A percentile compares a stretch with the other conserved stretches of the same genome.
These are phyloP conservation scores for Gnomoniopsis smithogilvyi DNA, from an alignment of 2,329 filamentous ascomycete genomes.

Conservation along the genomic window DNA sequence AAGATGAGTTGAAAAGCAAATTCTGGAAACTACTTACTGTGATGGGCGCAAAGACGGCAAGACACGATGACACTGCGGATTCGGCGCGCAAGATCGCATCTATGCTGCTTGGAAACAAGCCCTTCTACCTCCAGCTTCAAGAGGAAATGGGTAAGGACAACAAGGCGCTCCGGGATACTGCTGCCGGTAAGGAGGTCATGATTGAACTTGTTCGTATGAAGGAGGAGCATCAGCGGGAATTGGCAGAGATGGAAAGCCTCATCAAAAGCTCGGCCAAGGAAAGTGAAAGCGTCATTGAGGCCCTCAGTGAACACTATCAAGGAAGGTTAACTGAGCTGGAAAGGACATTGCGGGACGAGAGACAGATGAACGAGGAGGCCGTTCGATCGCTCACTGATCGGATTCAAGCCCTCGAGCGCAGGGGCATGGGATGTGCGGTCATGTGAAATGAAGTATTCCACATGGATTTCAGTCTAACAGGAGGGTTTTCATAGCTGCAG, in stretches of 20 bases:
- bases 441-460: slow-evolving; percentile 20
- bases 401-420: slow-evolving; percentile 23
- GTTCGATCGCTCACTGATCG: slow-evolving; percentile 23
- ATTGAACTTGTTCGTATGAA: slow-evolving; percentile 54
- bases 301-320: slow-evolving; percentile 26
- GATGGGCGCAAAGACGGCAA: slow-evolving; percentile 26
- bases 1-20: slow-evolving; percentile 31
- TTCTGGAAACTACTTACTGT: slow-evolving; percentile 35
- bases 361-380: slow-evolving; percentile 25
- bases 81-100: slow-evolving; percentile 22
- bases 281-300: slow-evolving; percentile 23
- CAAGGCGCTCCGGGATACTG: slow-evolving; percentile 44
- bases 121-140: slow-evolving; percentile 59
- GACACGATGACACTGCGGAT: slow-evolving; percentile 23
- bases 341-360: slow-evolving; percentile 25
- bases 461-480: not conserved
- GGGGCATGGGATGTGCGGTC: slow-evolving; percentile 20
- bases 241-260: slow-evolving; percentile 51
- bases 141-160: slow-evolving; percentile 60
- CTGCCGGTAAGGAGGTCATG: slow-evolving; percentile 50
- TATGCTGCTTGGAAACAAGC: slow-evolving; percentile 53
- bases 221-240: slow-evolving; percentile 56
- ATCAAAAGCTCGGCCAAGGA: slow-evolving; percentile 24
- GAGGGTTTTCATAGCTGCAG: too few species aligned
- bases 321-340: slow-evolving; percentile 23